phyloP scores from a whole-genome alignment of 2,329 filamentous ascomycete species.

The Fusarium sp. region DNA sequence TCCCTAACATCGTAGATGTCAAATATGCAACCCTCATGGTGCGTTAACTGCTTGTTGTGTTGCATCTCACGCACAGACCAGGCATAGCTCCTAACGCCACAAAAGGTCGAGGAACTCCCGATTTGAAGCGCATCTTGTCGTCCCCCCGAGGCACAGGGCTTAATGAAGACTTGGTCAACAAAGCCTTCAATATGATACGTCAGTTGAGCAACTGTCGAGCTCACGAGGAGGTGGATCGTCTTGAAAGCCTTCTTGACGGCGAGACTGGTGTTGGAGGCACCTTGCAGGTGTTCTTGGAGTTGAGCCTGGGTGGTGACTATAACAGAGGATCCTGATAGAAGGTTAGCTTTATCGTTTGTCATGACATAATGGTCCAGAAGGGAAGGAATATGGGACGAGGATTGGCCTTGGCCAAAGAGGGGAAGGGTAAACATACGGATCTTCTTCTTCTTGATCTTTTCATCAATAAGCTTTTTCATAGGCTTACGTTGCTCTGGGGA shows the following conservation, averaged over 20 bases:
- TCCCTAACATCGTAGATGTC: background rate
- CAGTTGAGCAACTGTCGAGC: background rate
- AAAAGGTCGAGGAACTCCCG: background rate
- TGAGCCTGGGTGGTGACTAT: background rate
- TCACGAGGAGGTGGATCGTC: background rate
- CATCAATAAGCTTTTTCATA: background rate
- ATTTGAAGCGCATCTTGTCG: background rate
- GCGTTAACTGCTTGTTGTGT: background rate
- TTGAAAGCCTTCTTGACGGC: background rate
- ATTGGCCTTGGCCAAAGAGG: no score
- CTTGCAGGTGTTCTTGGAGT: background rate
- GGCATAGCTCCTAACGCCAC: background rate
- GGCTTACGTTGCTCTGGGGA: background rate
- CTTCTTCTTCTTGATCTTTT: background rate
- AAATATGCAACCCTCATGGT: background rate
- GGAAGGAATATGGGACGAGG: no score
- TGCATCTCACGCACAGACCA: background rate
- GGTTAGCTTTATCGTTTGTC: background rate
- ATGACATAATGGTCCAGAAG: no score
- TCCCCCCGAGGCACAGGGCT: background rate
- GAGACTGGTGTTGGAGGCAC: background rate
- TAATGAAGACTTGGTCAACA: background rate
- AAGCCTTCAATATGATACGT: background rate
- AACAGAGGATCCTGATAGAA: background rate
- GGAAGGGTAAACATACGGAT: background rate